Conservation (phyloP, 129 eudicot genomes). For the Arctium minus region DNA sequence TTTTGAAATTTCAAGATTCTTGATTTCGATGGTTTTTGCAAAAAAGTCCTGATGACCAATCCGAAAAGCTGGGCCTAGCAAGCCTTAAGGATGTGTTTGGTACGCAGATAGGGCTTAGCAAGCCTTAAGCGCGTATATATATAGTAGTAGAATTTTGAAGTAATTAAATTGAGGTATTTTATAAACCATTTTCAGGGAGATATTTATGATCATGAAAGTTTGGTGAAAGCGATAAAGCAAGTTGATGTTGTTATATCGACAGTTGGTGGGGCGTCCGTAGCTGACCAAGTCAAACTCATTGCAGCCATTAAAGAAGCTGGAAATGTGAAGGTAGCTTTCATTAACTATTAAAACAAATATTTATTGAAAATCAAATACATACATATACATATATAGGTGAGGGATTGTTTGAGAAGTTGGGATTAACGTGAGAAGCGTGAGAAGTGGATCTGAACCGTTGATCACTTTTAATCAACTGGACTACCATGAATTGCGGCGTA, state of each 20-base stretch:
- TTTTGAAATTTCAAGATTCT: not conserved
- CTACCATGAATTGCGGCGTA: no score
- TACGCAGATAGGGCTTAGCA: no score
- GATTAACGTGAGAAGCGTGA: no score
- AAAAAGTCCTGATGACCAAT: not conserved
- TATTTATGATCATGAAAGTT: conserved; percentile 41
- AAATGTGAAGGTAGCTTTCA: conserved; percentile 36
- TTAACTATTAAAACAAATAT: not conserved
- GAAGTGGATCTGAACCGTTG: no score
- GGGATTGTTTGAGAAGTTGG: no score
- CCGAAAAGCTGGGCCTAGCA: not conserved
- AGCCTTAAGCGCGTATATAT: no score
- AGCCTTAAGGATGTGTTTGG: not conserved
- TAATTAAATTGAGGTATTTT: no score
- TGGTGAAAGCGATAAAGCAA: conserved; percentile 48
- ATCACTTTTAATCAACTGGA: no score
- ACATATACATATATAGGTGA: no score
- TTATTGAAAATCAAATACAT: no score
- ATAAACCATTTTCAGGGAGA: conserved; percentile 37
- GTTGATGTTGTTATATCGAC: conserved; percentile 61
- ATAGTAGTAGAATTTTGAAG: no score
- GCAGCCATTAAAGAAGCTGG: conserved; percentile 53
- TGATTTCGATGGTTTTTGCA: not conserved
- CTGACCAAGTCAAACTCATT: conserved; percentile 45
- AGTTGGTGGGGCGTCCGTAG: conserved; percentile 26